These are phyloP conservation scores for Colletotrichum theobromicola DNA, from an alignment of 2,329 filamentous ascomycete species.

Conservation along the genomic window DNA sequence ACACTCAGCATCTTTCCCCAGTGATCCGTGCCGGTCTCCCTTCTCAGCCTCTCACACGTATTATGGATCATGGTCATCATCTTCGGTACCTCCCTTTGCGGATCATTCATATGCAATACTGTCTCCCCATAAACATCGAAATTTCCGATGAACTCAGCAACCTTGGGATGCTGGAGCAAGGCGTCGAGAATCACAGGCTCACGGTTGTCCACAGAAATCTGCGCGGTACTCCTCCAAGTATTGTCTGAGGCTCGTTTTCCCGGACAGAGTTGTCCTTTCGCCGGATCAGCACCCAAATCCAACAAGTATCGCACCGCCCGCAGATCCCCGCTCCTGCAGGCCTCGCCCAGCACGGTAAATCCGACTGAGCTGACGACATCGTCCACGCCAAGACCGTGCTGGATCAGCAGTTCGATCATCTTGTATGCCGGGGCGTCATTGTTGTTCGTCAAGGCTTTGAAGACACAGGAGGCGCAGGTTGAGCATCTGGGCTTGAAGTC, in stretches of 20 bases:
- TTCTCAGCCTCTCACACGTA: slow-evolving; percentile 13
- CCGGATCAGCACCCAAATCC: slow-evolving; percentile 25
- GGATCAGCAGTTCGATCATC: slow-evolving; percentile 20
- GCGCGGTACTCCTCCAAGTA: slow-evolving; percentile 24
- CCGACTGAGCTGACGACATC: slow-evolving; percentile 17
- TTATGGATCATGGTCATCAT: slow-evolving; percentile 10
- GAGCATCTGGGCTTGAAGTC: slow-evolving; percentile 1
- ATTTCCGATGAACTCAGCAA: slow-evolving; percentile 20
- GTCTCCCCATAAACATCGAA: slow-evolving; percentile 22
- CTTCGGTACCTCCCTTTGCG: not conserved
- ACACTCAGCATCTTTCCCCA: slow-evolving; percentile 19
- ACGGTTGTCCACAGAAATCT: not conserved
- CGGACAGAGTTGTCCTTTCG: slow-evolving; percentile 14
- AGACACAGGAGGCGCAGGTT: slow-evolving; percentile 16
- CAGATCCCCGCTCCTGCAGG: slow-evolving; percentile 14
- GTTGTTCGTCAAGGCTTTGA: slow-evolving; percentile 2
- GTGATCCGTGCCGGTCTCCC: slow-evolving; percentile 22
- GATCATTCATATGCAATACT: not conserved
- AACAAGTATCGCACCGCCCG: slow-evolving; percentile 25
- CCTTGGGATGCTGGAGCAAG: slow-evolving; percentile 19
- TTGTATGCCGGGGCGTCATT: not conserved
- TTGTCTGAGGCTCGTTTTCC: not conserved
- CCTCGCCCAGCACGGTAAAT: slow-evolving; percentile 22
- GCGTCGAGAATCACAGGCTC: slow-evolving; percentile 13
- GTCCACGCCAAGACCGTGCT: slow-evolving; percentile 24